Base-by-base conservation (phyloP, 805 yeast species). In the Ogataea parapolymorpha region DNA sequence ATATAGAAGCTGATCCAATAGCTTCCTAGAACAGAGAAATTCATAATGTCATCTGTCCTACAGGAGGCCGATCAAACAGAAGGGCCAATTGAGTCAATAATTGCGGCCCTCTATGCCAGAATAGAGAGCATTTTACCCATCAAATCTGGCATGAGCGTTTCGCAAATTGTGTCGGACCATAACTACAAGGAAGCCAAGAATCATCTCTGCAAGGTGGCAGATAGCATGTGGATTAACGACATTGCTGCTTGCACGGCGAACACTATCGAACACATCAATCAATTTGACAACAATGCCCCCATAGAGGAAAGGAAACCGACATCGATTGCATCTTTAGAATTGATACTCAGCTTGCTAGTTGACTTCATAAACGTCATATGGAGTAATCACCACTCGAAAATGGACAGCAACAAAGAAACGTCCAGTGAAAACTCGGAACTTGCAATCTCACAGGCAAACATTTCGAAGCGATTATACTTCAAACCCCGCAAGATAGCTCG, bases 281-380 rank as follows among this genome's bases (percentile, higher is more conserved):
- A 54, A 29, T 45, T 46, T 26, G 49, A 52, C 35, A 24, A 38
- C n/a, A 36, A 35, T 13, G 27, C 34, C 9, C 46, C 61, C 2
- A 27, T 66, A 10, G 49, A 46, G 22, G 63, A 64, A 31, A 49
- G 68, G 25, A 45, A 39, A 16, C 39, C 42, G 4, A 16, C 54
- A 2, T 57, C 67, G 6, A 33, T 66, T 15, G 53, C 59, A 10
- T 67, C 78, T 0, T 48, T 70, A 1, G 49, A 66, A 16, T 55
- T 70, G 2, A 37, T 72, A 8, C 39, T 71, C 9, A 55, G 70
- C 36, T 55, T 75, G 20, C 44, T 74, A 15, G 62, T 71, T 9
- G 72, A 67, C 44, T 49, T 66, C 4, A 26, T 50, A 14, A 36
- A 45, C 7, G 44, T 35, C 6, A 50, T 47, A 12, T 56, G 61